Evolutionary conservation across 139 green algal species (phyloP), one percentile per base, ranked within the genome.

Genomic region (Dunaliella primolecta): DNA sequence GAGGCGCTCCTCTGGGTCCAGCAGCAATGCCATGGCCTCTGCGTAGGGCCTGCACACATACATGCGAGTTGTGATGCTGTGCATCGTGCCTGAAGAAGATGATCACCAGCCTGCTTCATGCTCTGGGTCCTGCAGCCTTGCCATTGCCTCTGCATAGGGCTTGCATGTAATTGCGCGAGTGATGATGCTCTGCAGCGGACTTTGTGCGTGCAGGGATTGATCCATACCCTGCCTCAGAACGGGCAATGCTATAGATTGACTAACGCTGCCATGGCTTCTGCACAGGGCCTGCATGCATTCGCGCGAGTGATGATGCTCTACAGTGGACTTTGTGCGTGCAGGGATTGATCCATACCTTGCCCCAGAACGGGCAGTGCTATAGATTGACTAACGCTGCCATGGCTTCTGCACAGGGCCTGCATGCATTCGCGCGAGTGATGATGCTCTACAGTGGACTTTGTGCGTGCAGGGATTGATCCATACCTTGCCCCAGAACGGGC

Each of bases 61-160:
- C n/a, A n/a, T n/a, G n/a, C n/a, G n/a, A n/a, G n/a, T n/a, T n/a
- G n/a, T n/a, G n/a, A n/a, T n/a, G n/a, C n/a, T n/a, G n/a, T n/a
- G n/a, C n/a, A n/a, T n/a, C n/a, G n/a, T n/a, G n/a, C n/a, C n/a
- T n/a, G n/a, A n/a, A n/a, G n/a, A n/a, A n/a, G n/a, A n/a, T n/a
- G n/a, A n/a, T n/a, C n/a, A n/a, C n/a, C n/a, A n/a, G n/a, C n/a
- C n/a, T n/a, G n/a, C n/a, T n/a, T n/a, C n/a, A n/a, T n/a, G n/a
- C 2, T 38, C 36, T 0, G 95, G 95, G 86, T 98, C 95, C 70
- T 99, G 89, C 80, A 99, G 75, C 31, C 82, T 83, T 0, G 92
- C 93, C 93, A 99, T 97, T 55, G 92, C 94, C 24, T 87, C 83
- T 24, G 89, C 89, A 37, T 91, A 91, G 0, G 78, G 82, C 80